Evolutionary conservation across 768 basidiomycete species (phyloP).

Genomic region (Austroboletus festivus): DNA sequence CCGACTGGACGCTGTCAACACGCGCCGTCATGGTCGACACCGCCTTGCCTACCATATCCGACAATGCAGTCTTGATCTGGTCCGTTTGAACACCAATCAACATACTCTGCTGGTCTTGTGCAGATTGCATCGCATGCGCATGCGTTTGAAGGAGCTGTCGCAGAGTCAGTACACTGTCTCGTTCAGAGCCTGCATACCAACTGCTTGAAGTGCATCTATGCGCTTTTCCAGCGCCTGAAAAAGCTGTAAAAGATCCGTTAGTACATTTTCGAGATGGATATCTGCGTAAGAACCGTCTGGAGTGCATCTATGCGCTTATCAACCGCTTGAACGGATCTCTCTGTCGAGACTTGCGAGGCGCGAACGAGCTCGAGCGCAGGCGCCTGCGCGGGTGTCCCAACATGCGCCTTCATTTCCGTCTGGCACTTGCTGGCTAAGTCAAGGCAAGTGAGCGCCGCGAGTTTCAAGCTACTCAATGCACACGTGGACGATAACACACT

Average conservation of each 20-base stretch:
- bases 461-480: no score
- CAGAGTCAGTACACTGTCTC: constrained; percentile 22
- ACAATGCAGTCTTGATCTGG: constrained; percentile 18
- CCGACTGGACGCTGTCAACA: constrained; percentile 14
- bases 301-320: constrained; percentile 57
- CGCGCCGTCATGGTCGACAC: constrained; percentile 15
- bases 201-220: constrained; percentile 53
- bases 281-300: constrained; percentile 40
- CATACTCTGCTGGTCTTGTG: constrained; percentile 40
- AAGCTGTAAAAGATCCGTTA: constrained; percentile 29
- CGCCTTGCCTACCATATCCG: constrained; percentile 17
- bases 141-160: constrained; percentile 47
- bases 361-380: constrained; percentile 37
- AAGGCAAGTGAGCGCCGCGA: constrained; percentile 13
- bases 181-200: constrained; percentile 22
- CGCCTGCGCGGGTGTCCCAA: constrained; percentile 57
- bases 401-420: constrained; percentile 51
- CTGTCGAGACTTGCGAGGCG: constrained; percentile 39
- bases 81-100: constrained; percentile 49
- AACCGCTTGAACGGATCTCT: constrained; percentile 40
- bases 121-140: constrained; percentile 50
- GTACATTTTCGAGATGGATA: constrained; percentile 5
- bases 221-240: constrained; percentile 52
- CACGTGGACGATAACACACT: no score
- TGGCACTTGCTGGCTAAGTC: constrained; percentile 61